Evolutionary conservation across 1,284 basidiomycete genomes (phyloP).

Genomic region (Ceratobasidium sp.): DNA sequence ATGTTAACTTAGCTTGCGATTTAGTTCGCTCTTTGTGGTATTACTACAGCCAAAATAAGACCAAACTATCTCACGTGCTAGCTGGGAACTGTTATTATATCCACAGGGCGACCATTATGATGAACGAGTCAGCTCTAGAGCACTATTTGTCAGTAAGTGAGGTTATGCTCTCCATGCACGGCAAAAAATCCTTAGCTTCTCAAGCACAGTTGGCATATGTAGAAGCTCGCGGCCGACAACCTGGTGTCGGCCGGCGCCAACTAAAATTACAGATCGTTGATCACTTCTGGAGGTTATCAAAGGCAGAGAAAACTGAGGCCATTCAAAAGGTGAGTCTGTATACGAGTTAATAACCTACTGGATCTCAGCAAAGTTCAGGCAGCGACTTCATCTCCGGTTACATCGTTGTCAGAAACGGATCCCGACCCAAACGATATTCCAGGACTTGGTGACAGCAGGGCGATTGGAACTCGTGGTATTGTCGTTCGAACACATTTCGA

Average conservation of each 20-base stretch:
- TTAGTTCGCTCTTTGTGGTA: too few relatives aligned
- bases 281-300: constrained; percentile 17
- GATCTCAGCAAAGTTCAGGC: neutral
- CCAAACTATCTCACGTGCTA: neutral
- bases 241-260: constrained; percentile 6
- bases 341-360: neutral
- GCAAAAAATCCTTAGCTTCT: neutral
- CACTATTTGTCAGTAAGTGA: neutral
- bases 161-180: neutral
- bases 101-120: too few relatives aligned
- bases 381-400: too few relatives aligned
- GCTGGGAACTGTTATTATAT: too few relatives aligned
- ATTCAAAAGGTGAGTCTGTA: neutral
- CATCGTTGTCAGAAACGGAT: neutral
- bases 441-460: constrained; percentile 21
- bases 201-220: constrained; percentile 18
- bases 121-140: neutral
- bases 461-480: constrained; percentile 56
- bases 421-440: constrained; percentile 34
- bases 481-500: constrained; percentile 70
- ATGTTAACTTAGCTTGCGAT: too few relatives aligned
- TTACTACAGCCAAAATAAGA: too few relatives aligned
- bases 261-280: constrained; percentile 11
- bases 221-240: constrained; percentile 5
- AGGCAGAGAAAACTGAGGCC: constrained; percentile 5